These are phyloP conservation scores for Orbilia ellipsospora DNA, from an alignment of 2,329 filamentous ascomycete genomes.

Conservation along the genomic window DNA sequence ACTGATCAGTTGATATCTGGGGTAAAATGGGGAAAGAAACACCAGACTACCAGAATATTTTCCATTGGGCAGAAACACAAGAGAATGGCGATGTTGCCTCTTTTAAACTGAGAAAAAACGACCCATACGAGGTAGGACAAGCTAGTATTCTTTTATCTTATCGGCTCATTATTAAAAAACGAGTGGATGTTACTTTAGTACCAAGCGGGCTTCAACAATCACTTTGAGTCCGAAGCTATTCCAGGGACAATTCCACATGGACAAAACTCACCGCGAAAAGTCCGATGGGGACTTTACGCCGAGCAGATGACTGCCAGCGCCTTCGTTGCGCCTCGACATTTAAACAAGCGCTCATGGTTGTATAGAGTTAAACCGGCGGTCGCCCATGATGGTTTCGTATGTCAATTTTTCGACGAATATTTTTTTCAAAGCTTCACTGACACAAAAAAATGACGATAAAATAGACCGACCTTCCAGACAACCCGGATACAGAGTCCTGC, in stretches of 20 bases:
- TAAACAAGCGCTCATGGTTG: constrained; percentile 65
- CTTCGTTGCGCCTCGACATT: constrained; percentile 63
- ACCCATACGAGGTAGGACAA: constrained; percentile 63
- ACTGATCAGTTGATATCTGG: no score
- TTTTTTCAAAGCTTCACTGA: constrained; percentile 26
- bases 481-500: constrained; percentile 63
- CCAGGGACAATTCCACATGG: constrained; percentile 65
- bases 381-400: constrained; percentile 63
- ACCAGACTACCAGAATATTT: constrained; percentile 66
- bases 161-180: constrained; percentile 54
- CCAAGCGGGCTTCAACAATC: constrained; percentile 32
- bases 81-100: constrained; percentile 69
- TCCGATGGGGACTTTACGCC: constrained; percentile 64
- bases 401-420: constrained; percentile 24
- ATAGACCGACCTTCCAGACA: constrained; percentile 59
- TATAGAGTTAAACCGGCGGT: constrained; percentile 64
- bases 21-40: constrained; percentile 33
- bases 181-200: neutral
- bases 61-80: constrained; percentile 72
- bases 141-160: neutral
- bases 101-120: constrained; percentile 68
- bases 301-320: constrained; percentile 65
- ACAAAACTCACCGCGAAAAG: constrained; percentile 64
- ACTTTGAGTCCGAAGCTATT: constrained; percentile 65
- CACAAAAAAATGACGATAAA: neutral